These are phyloP conservation scores for Mortierella sp. DNA, from an alignment of 371 early-diverging fungal species.

Conservation along the genomic window DNA sequence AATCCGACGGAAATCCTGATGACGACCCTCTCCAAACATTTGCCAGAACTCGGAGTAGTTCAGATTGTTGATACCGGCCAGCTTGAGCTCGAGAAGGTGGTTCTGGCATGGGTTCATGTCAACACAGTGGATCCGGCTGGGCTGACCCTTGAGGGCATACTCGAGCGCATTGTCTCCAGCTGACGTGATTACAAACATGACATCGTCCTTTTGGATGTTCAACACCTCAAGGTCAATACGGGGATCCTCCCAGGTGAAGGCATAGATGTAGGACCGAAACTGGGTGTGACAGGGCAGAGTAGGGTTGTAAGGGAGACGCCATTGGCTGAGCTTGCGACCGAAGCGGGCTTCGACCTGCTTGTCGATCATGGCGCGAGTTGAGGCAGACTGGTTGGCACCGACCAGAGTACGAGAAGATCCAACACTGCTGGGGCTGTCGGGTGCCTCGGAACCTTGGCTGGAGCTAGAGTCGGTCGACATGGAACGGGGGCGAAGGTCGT, in stretches of 20 bases:
- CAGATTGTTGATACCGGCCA: slow-evolving; percentile 76
- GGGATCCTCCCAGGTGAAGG: slow-evolving; percentile 93
- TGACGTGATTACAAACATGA: slow-evolving; percentile 87
- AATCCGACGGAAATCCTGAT: slow-evolving; percentile 71
- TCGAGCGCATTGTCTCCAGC: slow-evolving; percentile 91
- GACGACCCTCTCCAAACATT: slow-evolving; percentile 85
- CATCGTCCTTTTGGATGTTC: slow-evolving; percentile 75
- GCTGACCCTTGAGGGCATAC: slow-evolving; percentile 79
- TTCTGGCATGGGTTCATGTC: slow-evolving; percentile 95
- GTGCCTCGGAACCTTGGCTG: slow-evolving; percentile 40
- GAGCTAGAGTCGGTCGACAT: slow-evolving; percentile 45
- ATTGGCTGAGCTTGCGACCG: slow-evolving; percentile 61
- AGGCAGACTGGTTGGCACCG: slow-evolving; percentile 23
- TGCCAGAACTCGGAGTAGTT: slow-evolving; percentile 81
- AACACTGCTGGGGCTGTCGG: slow-evolving; percentile 60
- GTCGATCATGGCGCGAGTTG: slow-evolving; percentile 20
- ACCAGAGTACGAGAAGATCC: slow-evolving; percentile 56
- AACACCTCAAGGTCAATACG: slow-evolving; percentile 80
- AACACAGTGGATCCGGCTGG: slow-evolving; percentile 82
- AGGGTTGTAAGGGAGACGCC: slow-evolving; percentile 80
- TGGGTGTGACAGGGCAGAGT: slow-evolving; percentile 75
- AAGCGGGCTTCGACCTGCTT: slow-evolving; percentile 27
- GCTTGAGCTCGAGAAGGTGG: slow-evolving; percentile 87
- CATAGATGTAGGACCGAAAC: slow-evolving; percentile 89
- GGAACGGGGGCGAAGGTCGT: slow-evolving; percentile 45